phyloP scores from a whole-genome alignment of 1,284 basidiomycete species.

The Pseudozyma hubeiensis region DNA sequence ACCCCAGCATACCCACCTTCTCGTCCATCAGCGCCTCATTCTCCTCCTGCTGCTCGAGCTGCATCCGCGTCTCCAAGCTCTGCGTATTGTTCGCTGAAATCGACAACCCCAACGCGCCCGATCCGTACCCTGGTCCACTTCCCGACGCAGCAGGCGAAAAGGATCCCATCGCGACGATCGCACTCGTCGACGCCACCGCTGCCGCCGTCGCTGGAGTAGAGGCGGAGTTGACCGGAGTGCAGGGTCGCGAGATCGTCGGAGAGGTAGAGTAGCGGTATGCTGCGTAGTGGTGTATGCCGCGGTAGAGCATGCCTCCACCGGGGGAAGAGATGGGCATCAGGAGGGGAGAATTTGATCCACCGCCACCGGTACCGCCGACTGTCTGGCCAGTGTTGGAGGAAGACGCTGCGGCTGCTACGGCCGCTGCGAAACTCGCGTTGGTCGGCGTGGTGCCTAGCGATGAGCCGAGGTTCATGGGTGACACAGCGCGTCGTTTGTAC shows the following conservation, averaged over 20 bases:
- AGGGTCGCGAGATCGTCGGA: slow-evolving; percentile 41
- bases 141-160: slow-evolving; percentile 39
- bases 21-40: slow-evolving; percentile 47
- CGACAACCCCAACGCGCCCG: slow-evolving; percentile 45
- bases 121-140: slow-evolving; percentile 52
- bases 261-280: slow-evolving; percentile 39
- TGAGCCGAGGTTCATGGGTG: slow-evolving; percentile 45
- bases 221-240: slow-evolving; percentile 24
- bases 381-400: neutral
- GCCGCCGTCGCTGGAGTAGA: neutral
- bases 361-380: neutral
- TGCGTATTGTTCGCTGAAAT: slow-evolving; percentile 41
- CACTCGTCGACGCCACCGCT: slow-evolving; percentile 1
- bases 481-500: slow-evolving; percentile 55
- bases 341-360: slow-evolving; percentile 26
- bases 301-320: slow-evolving; percentile 22
- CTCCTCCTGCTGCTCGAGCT: slow-evolving; percentile 35
- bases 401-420: slow-evolving; percentile 6
- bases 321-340: slow-evolving; percentile 38
- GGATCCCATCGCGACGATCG: slow-evolving; percentile 12
- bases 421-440: slow-evolving; percentile 12
- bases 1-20: slow-evolving; percentile 38
- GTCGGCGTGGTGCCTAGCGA: slow-evolving; percentile 21
- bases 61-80: slow-evolving; percentile 20
- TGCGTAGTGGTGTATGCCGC: slow-evolving; percentile 15